phyloP scores from a whole-genome alignment of 805 yeast species.

The Komagataella pastoris region DNA sequence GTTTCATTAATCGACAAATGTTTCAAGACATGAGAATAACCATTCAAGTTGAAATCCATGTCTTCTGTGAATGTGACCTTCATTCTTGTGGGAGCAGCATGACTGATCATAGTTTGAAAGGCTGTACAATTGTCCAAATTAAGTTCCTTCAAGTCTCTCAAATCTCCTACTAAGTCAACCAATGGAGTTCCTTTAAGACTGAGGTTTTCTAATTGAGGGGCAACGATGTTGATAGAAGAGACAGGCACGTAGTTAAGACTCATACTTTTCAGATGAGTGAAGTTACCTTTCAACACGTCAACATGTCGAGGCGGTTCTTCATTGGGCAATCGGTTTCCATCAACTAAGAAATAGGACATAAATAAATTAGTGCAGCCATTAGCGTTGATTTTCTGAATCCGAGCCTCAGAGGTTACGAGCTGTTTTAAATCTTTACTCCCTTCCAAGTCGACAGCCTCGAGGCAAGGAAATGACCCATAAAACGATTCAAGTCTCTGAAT shows the following conservation, averaged over 20 bases:
- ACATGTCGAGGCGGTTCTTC: not conserved
- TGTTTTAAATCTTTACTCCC: not conserved
- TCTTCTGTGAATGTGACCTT: not conserved
- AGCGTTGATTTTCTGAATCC: not conserved
- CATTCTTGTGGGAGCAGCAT: not conserved
- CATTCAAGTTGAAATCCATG: not conserved
- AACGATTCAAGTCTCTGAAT: not conserved
- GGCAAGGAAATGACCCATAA: not conserved
- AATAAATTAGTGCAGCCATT: not conserved
- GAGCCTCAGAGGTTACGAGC: not conserved
- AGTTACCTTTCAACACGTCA: not conserved
- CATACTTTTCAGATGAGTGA: not conserved
- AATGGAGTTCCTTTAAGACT: not conserved
- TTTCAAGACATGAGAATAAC: not conserved
- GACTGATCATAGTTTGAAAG: not conserved
- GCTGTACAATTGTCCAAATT: not conserved
- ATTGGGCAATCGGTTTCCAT: not conserved
- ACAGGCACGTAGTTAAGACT: not conserved
- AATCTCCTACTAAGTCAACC: not conserved
- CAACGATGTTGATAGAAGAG: not conserved
- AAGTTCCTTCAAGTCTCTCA: not conserved
- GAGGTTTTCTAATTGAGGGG: not conserved
- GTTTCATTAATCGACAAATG: not conserved
- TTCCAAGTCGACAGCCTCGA: not conserved
- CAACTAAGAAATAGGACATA: not conserved